Conservation (phyloP, 1,284 basidiomycete species). For the Schizophyllum commune region DNA sequence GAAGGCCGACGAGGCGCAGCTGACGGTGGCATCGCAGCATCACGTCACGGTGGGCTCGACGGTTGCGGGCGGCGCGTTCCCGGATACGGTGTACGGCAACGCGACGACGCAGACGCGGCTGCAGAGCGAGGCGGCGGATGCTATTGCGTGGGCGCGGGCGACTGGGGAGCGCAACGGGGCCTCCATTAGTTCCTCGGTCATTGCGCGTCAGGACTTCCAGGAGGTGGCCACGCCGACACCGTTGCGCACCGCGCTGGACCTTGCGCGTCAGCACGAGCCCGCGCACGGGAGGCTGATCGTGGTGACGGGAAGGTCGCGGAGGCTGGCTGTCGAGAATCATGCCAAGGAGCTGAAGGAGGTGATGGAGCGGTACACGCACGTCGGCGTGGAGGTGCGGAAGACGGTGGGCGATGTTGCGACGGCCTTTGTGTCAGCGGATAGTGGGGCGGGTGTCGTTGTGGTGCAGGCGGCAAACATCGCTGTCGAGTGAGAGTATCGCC, state of each 20-base stretch:
- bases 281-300: slow-evolving; percentile 41
- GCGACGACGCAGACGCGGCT: slow-evolving; percentile 50
- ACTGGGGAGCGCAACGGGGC: slow-evolving; percentile 16
- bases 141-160: slow-evolving; percentile 51
- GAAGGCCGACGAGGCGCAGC: slow-evolving; percentile 26
- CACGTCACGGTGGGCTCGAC: slow-evolving; percentile 12
- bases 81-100: slow-evolving; percentile 61
- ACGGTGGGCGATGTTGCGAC: slow-evolving; percentile 79
- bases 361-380: slow-evolving; percentile 45
- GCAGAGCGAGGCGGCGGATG: slow-evolving; percentile 67
- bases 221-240: slow-evolving; percentile 45
- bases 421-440: slow-evolving; percentile 57
- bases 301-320: slow-evolving; percentile 63
- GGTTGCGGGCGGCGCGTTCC: slow-evolving; percentile 26
- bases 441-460: slow-evolving; percentile 59
- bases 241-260: slow-evolving; percentile 39
- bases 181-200: slow-evolving; percentile 23
- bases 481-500: background rate
- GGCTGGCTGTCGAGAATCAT: slow-evolving; percentile 61
- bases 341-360: slow-evolving; percentile 55
- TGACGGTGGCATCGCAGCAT: slow-evolving; percentile 35
- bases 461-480: slow-evolving; percentile 46
- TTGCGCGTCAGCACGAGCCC: slow-evolving; percentile 18
- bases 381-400: slow-evolving; percentile 58
- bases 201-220: slow-evolving; percentile 48